Evolutionary conservation across 2,329 filamentous ascomycete genomes (phyloP).

Genomic region (Falciphora oryzae): DNA sequence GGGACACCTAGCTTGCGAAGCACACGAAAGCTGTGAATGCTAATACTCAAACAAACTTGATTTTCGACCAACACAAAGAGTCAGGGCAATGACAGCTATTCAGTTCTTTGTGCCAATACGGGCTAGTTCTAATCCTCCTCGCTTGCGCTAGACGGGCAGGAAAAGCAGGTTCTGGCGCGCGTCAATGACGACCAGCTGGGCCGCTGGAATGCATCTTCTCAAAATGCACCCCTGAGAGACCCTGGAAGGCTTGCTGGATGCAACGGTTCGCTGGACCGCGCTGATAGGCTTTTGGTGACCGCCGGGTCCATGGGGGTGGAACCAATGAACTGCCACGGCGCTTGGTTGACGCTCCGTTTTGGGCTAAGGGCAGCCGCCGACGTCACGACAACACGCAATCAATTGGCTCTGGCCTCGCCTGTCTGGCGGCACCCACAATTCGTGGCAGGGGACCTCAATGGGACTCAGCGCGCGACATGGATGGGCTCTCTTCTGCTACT

Average conservation of each 20-base stretch:
- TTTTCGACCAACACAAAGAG: neutral
- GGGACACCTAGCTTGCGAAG: neutral
- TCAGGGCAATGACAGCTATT: no score
- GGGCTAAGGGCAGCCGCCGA: slow-evolving; percentile 17
- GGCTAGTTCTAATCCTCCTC: neutral
- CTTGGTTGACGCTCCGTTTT: neutral
- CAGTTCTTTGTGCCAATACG: neutral
- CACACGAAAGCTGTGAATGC: no score
- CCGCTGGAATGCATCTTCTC: neutral
- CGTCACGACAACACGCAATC: slow-evolving; percentile 17
- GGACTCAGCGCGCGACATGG: neutral
- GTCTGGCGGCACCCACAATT: neutral
- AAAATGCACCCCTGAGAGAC: neutral
- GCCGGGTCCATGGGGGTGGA: no score
- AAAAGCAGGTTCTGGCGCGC: neutral
- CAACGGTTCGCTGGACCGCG: no score
- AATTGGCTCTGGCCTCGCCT: slow-evolving; percentile 10
- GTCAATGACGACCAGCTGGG: neutral
- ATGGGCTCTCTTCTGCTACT: neutral
- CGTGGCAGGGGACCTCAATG: neutral
- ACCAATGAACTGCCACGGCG: neutral
- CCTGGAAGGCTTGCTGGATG: neutral
- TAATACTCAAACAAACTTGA: no score
- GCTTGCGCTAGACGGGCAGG: neutral
- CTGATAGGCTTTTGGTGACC: neutral